phyloP scores from a whole-genome alignment of 768 basidiomycete genomes.

The Amanita molliuscula region DNA sequence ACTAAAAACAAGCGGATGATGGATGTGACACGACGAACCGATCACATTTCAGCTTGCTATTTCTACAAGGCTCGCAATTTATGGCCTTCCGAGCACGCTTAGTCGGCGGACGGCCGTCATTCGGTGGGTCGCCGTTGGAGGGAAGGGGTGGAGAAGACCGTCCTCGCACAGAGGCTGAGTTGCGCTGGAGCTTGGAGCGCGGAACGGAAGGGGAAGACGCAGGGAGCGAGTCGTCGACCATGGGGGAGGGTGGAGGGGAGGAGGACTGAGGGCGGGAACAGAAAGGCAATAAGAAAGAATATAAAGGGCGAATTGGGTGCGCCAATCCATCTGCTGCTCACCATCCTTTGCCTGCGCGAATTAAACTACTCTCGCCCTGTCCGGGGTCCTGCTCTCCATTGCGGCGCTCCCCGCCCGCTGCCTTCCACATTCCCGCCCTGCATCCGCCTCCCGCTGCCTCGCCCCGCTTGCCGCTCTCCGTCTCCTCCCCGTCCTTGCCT shows the following conservation, averaged over 20 bases:
- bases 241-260: constrained; percentile 16
- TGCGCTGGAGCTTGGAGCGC: constrained; percentile 31
- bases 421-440: neutral
- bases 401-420: neutral
- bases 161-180: constrained; percentile 35
- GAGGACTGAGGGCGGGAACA: constrained; percentile 12
- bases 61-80: constrained; percentile 83
- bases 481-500: neutral
- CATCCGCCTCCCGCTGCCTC: neutral
- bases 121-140: constrained; percentile 28
- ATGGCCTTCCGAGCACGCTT: constrained; percentile 83
- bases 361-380: constrained; percentile 4
- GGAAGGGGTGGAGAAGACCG: constrained; percentile 38
- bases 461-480: neutral
- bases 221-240: constrained; percentile 28
- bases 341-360: constrained; percentile 4
- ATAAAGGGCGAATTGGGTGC: constrained; percentile 14
- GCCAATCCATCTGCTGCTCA: constrained; percentile 7
- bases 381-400: constrained; percentile 3
- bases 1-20: constrained; percentile 6
- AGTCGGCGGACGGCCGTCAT: constrained; percentile 55
- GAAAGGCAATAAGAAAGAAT: constrained; percentile 14
- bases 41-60: constrained; percentile 85
- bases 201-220: constrained; percentile 27
- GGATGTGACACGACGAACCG: constrained; percentile 33